These are phyloP conservation scores for Lasiosphaeria hispida DNA, from an alignment of 495 filamentous ascomycete species.

Conservation along the genomic window DNA sequence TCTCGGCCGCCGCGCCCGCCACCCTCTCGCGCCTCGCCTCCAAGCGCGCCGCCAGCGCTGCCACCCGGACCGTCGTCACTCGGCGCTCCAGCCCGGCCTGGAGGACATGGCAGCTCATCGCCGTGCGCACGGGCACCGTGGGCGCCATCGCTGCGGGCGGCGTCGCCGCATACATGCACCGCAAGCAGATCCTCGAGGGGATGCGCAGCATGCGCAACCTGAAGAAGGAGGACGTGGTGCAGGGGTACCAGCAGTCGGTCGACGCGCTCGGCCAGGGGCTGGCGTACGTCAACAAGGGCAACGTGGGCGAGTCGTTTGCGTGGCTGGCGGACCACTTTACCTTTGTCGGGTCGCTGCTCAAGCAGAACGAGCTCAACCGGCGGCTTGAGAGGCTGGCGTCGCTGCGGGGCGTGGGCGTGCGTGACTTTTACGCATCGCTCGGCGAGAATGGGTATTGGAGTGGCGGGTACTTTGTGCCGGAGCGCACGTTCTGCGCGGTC, in stretches of 20 bases:
- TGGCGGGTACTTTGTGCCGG: constrained; percentile 53
- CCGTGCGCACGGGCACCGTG: constrained; percentile 80
- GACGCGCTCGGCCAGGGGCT: constrained; percentile 48
- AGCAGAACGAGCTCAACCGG: constrained; percentile 39
- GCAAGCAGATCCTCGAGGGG: constrained; percentile 66
- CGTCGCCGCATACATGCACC: constrained; percentile 79
- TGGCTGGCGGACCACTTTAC: constrained; percentile 49
- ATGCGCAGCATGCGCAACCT: constrained; percentile 39
- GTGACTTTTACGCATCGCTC: constrained; percentile 36
- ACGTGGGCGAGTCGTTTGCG: constrained; percentile 46
- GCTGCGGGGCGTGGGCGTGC: constrained; percentile 38
- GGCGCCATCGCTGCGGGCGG: constrained; percentile 86
- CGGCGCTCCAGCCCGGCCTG: constrained; percentile 38
- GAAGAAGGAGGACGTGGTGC: constrained; percentile 36
- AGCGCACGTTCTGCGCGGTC: constrained; percentile 51
- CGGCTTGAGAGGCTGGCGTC: constrained; percentile 42
- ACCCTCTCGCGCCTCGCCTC: constrained; percentile 49
- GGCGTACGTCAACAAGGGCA: constrained; percentile 48
- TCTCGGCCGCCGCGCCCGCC: constrained; percentile 48
- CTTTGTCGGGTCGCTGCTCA: constrained; percentile 45
- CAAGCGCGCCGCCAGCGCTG: constrained; percentile 29
- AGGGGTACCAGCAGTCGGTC: constrained; percentile 44
- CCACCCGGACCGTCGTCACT: constrained; percentile 42
- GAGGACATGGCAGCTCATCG: constrained; percentile 76
- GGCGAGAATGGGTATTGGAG: constrained; percentile 53